Evolutionary conservation across 805 yeast genomes (phyloP).

Genomic region (Pachysolen tannophilus): DNA sequence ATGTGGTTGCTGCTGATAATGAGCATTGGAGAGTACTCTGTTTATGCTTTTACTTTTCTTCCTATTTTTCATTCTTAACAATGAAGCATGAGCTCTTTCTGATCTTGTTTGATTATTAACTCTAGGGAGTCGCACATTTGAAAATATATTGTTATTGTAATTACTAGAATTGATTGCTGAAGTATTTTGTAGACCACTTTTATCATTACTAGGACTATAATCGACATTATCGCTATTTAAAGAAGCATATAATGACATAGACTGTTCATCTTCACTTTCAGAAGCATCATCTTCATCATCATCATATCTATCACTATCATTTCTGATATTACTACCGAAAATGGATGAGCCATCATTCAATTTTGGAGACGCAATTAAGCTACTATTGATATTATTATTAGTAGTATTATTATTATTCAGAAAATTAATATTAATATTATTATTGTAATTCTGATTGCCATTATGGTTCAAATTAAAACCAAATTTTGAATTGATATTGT

Average conservation of each 20-base stretch:
- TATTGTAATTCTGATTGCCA: too few relatives aligned
- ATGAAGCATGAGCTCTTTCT: constrained; percentile 60
- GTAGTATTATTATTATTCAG: background rate
- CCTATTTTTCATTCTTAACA: constrained; percentile 51
- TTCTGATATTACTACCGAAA: constrained; percentile 4
- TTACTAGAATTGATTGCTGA: background rate
- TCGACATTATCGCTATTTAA: constrained; percentile 30
- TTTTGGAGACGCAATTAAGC: background rate
- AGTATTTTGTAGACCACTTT: too few relatives aligned
- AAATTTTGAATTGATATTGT: background rate
- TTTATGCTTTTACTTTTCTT: constrained; percentile 42
- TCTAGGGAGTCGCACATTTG: constrained; percentile 26
- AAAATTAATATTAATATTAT: constrained; percentile 4
- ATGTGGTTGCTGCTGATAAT: constrained; percentile 10
- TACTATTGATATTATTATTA: background rate
- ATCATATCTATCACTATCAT: constrained; percentile 10
- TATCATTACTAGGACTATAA: too few relatives aligned
- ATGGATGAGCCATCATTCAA: background rate
- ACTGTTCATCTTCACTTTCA: constrained; percentile 55
- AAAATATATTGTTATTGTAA: too few relatives aligned
- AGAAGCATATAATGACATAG: constrained; percentile 58
- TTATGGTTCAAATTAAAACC: too few relatives aligned
- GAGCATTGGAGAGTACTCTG: constrained; percentile 23
- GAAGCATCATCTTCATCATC: constrained; percentile 17
- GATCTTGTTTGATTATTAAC: constrained; percentile 34